These are phyloP conservation scores for Lactarius sp. DNA, from an alignment of 768 basidiomycete genomes.

Conservation along the genomic window DNA sequence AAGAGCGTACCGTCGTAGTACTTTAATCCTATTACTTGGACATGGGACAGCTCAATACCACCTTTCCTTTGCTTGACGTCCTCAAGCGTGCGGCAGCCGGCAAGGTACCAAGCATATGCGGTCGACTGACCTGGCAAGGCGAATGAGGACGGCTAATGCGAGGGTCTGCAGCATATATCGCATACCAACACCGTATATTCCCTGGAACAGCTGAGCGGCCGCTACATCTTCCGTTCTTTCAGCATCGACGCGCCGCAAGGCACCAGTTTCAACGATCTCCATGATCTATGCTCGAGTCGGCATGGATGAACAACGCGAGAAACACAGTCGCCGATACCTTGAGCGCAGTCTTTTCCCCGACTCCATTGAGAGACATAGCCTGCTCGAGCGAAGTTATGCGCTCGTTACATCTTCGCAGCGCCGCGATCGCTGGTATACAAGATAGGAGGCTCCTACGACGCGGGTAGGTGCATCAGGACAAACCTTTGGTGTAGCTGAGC, in stretches of 20 bases:
- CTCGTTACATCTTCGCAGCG: slow-evolving; percentile 49
- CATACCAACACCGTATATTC: slow-evolving; percentile 85
- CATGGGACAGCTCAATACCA: slow-evolving; percentile 54
- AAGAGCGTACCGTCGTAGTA: slow-evolving; percentile 59
- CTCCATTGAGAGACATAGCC: slow-evolving; percentile 53
- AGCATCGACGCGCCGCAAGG: slow-evolving; percentile 60
- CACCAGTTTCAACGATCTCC: slow-evolving; percentile 74
- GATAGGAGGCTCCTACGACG: not conserved
- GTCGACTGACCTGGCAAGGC: slow-evolving; percentile 48
- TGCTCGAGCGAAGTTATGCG: slow-evolving; percentile 56
- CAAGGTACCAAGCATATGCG: slow-evolving; percentile 68
- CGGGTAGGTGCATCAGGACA: slow-evolving; percentile 18
- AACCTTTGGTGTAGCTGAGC: slow-evolving; percentile 62
- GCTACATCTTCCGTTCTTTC: slow-evolving; percentile 62
- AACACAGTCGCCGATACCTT: slow-evolving; percentile 43
- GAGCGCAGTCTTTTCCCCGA: slow-evolving; percentile 70
- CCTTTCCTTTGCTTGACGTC: slow-evolving; percentile 60
- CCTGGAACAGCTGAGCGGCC: slow-evolving; percentile 56
- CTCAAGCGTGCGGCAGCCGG: slow-evolving; percentile 72
- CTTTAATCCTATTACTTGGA: slow-evolving; percentile 61
- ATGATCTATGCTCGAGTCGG: slow-evolving; percentile 48
- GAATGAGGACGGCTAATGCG: not conserved
- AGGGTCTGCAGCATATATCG: slow-evolving; percentile 2
- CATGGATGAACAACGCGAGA: not conserved
- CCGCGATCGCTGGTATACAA: slow-evolving; percentile 47